Conservation (phyloP, 352 stramenopile genomes). For the Phytophthora brassicae region DNA sequence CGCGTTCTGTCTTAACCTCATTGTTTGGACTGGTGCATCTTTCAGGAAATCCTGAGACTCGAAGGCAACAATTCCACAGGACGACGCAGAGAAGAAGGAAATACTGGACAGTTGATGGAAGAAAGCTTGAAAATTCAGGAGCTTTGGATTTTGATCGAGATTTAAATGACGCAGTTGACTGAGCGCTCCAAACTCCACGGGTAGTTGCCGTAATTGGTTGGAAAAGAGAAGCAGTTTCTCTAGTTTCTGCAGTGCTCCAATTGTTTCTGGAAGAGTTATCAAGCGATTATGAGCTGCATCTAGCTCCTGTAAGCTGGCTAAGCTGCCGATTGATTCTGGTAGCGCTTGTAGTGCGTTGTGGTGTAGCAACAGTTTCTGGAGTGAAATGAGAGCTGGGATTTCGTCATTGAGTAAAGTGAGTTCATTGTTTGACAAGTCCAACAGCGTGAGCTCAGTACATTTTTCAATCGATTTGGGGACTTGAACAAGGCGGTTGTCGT, state of each 20-base stretch:
- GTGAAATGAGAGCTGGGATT: conserved; percentile 37
- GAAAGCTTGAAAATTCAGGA: conserved; percentile 40
- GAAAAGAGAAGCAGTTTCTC: conserved; percentile 35
- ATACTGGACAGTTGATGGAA: conserved; percentile 40
- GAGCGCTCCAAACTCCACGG: conserved; percentile 40
- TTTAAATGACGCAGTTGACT: conserved; percentile 28
- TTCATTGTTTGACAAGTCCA: conserved; percentile 60
- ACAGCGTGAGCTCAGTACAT: conserved; percentile 37
- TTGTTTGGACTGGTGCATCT: conserved; percentile 38
- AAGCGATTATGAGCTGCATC: conserved; percentile 47
- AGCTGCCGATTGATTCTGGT: conserved; percentile 40
- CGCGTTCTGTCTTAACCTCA: conserved; percentile 46
- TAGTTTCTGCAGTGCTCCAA: conserved; percentile 47
- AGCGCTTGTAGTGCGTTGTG: conserved; percentile 47
- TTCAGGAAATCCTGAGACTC: conserved; percentile 49
- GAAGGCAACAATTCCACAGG: conserved; percentile 47
- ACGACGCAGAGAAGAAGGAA: conserved; percentile 32
- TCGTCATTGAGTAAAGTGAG: conserved; percentile 42
- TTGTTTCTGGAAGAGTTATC: conserved; percentile 35
- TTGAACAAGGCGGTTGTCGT: conserved; percentile 51
- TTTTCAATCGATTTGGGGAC: conserved; percentile 55
- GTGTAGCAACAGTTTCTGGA: conserved; percentile 41
- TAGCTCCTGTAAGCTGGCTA: conserved; percentile 43
- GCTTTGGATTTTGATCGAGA: conserved; percentile 46
- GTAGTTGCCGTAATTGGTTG: conserved; percentile 52